Percentiles rank a stretch among this genome's conserved stretches.
Conservation (phyloP, 306 rosid species). For the Aeschynomene evenia region DNA sequence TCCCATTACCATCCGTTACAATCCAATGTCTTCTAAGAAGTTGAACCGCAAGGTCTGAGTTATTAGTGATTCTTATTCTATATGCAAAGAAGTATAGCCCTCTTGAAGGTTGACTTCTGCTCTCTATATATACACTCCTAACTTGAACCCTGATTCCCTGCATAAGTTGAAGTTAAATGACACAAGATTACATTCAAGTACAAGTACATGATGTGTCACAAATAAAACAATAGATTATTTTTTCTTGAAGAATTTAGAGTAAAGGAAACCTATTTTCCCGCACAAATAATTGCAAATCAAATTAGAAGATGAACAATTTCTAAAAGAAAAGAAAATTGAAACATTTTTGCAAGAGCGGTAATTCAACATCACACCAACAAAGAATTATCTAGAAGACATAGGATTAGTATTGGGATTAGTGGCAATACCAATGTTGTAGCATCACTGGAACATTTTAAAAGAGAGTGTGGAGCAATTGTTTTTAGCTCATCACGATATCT, state of each 20-base stretch:
- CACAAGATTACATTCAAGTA: not conserved
- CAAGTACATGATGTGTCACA: conserved; percentile 16
- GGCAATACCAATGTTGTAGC: conserved; percentile 79
- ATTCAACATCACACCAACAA: conserved; percentile 17
- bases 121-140: conserved; percentile 89
- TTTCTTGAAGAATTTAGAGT: not conserved
- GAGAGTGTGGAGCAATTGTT: conserved; percentile 71
- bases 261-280: not conserved
- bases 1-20: conserved; percentile 85
- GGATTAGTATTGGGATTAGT: not conserved
- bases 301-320: conserved; percentile 20
- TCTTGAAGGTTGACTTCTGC: conserved; percentile 88
- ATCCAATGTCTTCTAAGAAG: conserved; percentile 98
- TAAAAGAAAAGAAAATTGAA: conserved; percentile 2
- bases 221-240: not conserved
- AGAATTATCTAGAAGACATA: not conserved
- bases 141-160: conserved; percentile 97
- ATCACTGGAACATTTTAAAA: conserved; percentile 86
- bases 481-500: conserved; percentile 81
- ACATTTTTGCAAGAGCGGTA: conserved; percentile 2
- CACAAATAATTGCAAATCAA: conserved; percentile 10
- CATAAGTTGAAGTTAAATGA: conserved; percentile 27
- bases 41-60: conserved; percentile 76
- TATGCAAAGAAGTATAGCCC: conserved; percentile 89
- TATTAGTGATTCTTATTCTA: conserved; percentile 83